A percentile compares a stretch with the other conserved stretches of the same genome.
Evolutionary conservation across 176 grass and related monocot genomes (phyloP).

Genomic region (Aechmea fasciata): DNA sequence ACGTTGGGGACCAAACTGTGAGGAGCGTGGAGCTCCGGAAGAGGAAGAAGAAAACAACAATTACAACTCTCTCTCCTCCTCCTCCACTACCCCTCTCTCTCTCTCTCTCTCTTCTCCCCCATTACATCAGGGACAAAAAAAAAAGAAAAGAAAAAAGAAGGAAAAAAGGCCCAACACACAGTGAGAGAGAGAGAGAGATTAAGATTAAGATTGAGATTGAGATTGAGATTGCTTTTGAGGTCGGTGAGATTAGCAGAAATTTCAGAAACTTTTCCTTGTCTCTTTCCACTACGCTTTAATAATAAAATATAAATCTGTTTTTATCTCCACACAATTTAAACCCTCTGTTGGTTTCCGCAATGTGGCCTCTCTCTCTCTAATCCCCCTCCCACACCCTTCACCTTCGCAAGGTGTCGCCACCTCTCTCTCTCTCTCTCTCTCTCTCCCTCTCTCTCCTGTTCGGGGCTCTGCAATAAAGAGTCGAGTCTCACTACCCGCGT

Average conservation of each 20-base stretch:
- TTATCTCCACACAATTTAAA: too few species aligned
- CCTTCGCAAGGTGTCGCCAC: not conserved
- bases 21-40: not conserved
- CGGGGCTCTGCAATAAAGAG: not conserved
- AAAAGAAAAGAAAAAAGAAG: too few species aligned
- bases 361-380: slow-evolving; percentile 10
- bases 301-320: too few species aligned
- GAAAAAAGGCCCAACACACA: not conserved
- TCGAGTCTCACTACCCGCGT: not conserved
- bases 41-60: not conserved
- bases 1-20: too few species aligned
- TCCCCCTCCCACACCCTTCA: slow-evolving; percentile 7
- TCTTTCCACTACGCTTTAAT: not conserved
- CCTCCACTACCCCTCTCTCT: not conserved
- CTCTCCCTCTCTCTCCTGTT: not conserved
- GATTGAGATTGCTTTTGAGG: not conserved
- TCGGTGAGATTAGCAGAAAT: too few species aligned
- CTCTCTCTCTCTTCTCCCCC: not conserved
- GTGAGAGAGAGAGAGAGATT: not conserved
- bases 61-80: not conserved
- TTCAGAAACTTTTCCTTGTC: not conserved
- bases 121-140: not conserved
- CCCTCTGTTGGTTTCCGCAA: not conserved
- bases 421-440: not conserved
- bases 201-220: not conserved